Conservation (phyloP, 192 early-diverging fungal genomes). For the Phycomyces nitens region DNA sequence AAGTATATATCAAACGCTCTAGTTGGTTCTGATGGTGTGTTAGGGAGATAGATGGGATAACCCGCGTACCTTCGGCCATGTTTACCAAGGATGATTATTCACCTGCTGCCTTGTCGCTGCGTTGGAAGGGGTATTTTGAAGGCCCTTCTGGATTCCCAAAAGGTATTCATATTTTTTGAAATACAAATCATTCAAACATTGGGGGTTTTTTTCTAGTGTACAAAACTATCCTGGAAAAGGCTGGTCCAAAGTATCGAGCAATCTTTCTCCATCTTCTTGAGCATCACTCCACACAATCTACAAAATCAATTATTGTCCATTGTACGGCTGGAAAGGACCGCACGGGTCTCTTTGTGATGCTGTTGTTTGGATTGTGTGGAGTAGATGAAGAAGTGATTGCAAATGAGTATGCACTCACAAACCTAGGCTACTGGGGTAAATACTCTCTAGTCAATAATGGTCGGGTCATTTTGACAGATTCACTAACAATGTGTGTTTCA, state of each 20-base stretch:
- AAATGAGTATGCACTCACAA: conserved; percentile 62
- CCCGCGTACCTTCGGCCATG: conserved; percentile 44
- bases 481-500: too few relatives aligned
- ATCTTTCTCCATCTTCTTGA: conserved; percentile 48
- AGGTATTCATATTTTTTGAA: conserved; percentile 11
- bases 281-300: conserved; percentile 25
- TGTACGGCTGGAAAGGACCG: conserved; percentile 73
- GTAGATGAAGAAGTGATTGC: conserved; percentile 67
- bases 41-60: conserved; percentile 39
- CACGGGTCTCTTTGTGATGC: conserved; percentile 58
- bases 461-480: too few relatives aligned
- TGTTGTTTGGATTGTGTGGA: conserved; percentile 56
- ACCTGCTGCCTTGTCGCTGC: conserved; percentile 48
- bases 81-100: conserved; percentile 54
- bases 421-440: conserved; percentile 40
- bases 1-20: background rate
- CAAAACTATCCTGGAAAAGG: conserved; percentile 44
- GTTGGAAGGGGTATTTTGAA: conserved; percentile 55
- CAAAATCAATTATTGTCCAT: conserved; percentile 55
- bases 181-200: background rate
- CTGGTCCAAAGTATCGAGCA: conserved; percentile 33
- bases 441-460: too few relatives aligned
- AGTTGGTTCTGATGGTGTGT: background rate
- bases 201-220: conserved; percentile 27
- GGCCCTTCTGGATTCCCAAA: conserved; percentile 49